Percentiles rank a stretch among this genome's conserved stretches.
Conservation (phyloP, 768 basidiomycete species). For the Termitomyces sp. region DNA sequence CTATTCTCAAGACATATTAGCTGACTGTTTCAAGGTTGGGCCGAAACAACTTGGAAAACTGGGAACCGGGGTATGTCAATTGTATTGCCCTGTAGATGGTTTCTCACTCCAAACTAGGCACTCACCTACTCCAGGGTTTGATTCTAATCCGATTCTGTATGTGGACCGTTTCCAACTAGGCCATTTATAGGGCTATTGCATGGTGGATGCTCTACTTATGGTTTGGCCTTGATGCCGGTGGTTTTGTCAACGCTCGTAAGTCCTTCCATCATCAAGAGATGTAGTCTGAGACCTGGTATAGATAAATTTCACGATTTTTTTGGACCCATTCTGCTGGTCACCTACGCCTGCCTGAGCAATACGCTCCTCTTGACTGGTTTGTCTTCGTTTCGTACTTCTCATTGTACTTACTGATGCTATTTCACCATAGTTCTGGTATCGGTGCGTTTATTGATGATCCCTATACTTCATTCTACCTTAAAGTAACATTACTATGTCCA, state of each 20-base stretch:
- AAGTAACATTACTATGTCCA: conserved; percentile 21
- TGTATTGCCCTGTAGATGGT: not conserved
- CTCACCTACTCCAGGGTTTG: not conserved
- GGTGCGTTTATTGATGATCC: conserved; percentile 34
- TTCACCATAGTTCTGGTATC: conserved; percentile 64
- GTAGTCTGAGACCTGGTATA: conserved; percentile 16
- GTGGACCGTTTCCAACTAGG: not conserved
- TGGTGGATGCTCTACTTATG: conserved; percentile 96
- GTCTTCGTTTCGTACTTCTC: not conserved
- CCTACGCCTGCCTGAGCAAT: conserved; percentile 89
- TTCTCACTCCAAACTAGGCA: not conserved
- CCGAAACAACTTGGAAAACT: conserved; percentile 41
- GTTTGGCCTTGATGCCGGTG: conserved; percentile 94
- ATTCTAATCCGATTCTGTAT: not conserved
- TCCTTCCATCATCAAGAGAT: conserved; percentile 9
- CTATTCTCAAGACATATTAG: not conserved
- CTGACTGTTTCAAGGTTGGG: conserved; percentile 43
- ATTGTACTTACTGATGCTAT: conserved; percentile 1
- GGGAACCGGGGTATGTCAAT: conserved; percentile 37
- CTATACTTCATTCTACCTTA: not conserved
- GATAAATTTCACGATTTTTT: conserved; percentile 81
- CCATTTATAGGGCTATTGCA: conserved; percentile 43
- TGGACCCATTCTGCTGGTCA: conserved; percentile 88
- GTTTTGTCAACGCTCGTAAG: conserved; percentile 80
- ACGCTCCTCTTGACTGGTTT: conserved; percentile 85